phyloP scores from a whole-genome alignment of 1,139 yeast genomes.

The Arxiozyma slooffiae region DNA sequence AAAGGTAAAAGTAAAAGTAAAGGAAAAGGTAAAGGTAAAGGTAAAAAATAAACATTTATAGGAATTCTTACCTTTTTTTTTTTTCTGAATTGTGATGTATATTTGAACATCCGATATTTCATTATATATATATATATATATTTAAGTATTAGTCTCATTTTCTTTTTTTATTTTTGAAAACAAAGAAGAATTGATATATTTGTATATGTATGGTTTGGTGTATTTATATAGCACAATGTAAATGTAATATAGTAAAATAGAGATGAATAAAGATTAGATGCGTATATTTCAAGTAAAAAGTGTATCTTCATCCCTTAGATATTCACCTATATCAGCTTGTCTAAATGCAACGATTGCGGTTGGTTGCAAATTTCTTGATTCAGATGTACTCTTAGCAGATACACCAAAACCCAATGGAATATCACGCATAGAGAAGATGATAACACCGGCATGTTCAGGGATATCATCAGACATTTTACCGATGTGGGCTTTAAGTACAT shows the following conservation, averaged over 20 bases:
- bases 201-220: background rate
- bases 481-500: conserved; percentile 89
- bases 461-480: conserved; percentile 96
- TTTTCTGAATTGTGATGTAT: background rate
- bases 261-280: background rate
- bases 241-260: background rate
- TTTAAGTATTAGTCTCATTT: background rate
- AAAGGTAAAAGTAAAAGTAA: conserved; percentile 14
- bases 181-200: background rate
- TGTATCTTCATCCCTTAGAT: conserved; percentile 94
- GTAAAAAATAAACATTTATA: conserved; percentile 22
- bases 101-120: background rate
- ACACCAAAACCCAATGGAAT: conserved; percentile 94
- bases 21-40: conserved; percentile 24
- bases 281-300: conserved; percentile 54
- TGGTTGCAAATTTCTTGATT: conserved; percentile 80
- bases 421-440: conserved; percentile 85
- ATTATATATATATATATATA: background rate
- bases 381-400: conserved; percentile 85
- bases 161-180: background rate
- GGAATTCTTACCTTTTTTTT: background rate
- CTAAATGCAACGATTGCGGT: conserved; percentile 91
- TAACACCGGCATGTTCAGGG: conserved; percentile 95
- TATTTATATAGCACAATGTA: background rate
- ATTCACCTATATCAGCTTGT: conserved; percentile 97